Conservation (phyloP, 768 basidiomycete species). For the Boletus rufocinnamomeus region DNA sequence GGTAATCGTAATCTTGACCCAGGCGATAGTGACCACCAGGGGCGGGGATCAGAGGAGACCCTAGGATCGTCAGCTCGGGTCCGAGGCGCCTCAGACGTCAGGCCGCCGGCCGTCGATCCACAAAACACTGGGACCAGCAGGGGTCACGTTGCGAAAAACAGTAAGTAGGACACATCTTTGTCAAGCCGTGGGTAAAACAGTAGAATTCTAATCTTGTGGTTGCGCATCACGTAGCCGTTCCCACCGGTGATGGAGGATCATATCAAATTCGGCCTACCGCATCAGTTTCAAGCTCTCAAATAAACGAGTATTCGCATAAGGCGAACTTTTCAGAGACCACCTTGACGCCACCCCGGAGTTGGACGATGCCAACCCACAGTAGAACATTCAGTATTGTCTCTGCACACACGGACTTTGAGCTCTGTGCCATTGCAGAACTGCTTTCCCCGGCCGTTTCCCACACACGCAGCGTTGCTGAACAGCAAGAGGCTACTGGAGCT, state of each 20-base stretch:
- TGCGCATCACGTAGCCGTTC: conserved; percentile 23
- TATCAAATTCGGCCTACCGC: conserved; percentile 16
- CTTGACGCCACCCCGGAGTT: conserved; percentile 21
- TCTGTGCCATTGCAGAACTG: conserved; percentile 52
- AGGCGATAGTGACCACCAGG: conserved; percentile 39
- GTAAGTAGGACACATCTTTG: conserved; percentile 31
- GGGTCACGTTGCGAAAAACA: conserved; percentile 24
- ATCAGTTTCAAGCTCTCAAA: conserved; percentile 16
- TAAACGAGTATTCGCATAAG: conserved; percentile 24
- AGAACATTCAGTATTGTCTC: conserved; percentile 48
- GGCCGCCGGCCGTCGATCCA: conserved; percentile 34
- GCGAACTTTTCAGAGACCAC: conserved; percentile 29
- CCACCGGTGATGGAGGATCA: conserved; percentile 20
- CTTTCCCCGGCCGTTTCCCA: conserved; percentile 40
- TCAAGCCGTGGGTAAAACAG: conserved; percentile 23
- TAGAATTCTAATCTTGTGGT: conserved; percentile 29
- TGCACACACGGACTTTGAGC: conserved; percentile 49
- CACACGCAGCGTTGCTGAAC: conserved; percentile 23
- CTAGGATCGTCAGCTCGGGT: conserved; percentile 40
- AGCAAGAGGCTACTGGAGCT: conserved; percentile 24
- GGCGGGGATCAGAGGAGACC: conserved; percentile 37
- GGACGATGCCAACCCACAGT: conserved; percentile 28
- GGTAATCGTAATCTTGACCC: conserved; percentile 39
- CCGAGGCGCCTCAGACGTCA: conserved; percentile 76
- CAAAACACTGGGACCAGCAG: conserved; percentile 25